Conservation (phyloP, 108 stramenopile genomes). For the Seminavis robusta region DNA sequence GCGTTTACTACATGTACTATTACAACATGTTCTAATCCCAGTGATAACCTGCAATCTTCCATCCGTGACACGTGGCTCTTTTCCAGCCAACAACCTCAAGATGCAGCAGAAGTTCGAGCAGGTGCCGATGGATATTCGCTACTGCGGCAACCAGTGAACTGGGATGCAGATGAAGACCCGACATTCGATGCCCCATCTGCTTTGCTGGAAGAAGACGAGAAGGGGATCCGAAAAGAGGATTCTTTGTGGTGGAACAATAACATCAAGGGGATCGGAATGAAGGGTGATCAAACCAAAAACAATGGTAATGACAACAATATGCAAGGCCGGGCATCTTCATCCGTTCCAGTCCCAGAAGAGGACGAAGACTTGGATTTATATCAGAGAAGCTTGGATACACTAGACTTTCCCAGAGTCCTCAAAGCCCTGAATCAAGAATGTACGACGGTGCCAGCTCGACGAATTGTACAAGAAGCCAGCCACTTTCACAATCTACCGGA, state of each 20-base stretch:
- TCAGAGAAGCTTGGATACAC: conserved; percentile 60
- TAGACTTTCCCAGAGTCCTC: conserved; percentile 68
- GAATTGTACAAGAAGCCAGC: conserved; percentile 32
- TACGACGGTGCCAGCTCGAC: conserved; percentile 40
- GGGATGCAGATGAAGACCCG: conserved; percentile 60
- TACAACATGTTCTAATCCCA: no score
- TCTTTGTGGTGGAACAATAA: conserved; percentile 15
- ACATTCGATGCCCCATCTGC: conserved; percentile 49
- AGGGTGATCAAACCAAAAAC: neutral
- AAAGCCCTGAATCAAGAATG: conserved; percentile 50
- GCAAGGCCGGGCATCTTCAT: neutral
- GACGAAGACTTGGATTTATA: conserved; percentile 50
- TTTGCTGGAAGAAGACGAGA: conserved; percentile 21
- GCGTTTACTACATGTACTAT: no score
- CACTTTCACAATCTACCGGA: neutral
- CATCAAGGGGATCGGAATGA: conserved; percentile 16
- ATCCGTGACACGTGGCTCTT: no score
- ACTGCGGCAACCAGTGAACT: conserved; percentile 59
- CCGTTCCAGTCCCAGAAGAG: conserved; percentile 11
- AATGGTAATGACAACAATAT: conserved; percentile 4
- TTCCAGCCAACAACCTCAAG: no score
- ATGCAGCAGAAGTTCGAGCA: no score
- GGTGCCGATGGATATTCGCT: conserved; percentile 73
- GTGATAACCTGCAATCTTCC: no score
- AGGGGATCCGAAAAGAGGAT: neutral